Base-by-base conservation (phyloP, 805 yeast genomes). In the Ogataea haglerorum region DNA sequence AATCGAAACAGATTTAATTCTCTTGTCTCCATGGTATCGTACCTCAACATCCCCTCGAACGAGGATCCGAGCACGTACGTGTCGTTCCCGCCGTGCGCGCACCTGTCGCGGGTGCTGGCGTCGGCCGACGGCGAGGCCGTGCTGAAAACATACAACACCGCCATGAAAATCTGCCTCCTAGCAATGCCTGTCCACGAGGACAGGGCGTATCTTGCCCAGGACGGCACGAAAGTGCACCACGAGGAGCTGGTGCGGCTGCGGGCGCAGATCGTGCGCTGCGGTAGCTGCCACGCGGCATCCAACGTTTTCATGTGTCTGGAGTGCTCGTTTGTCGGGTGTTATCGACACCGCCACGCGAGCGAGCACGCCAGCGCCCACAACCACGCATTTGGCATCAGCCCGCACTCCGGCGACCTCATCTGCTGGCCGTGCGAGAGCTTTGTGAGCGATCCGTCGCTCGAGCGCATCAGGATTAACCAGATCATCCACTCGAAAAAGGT, bases 341-440 rank as follows among this genome's bases (percentile, higher is more conserved):
- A 75, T 66, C 67, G 69, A 34, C 58, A 65, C 28, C 54, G 63
- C 4, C 82, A 76, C 55, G 74, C 75, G 30, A 53, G 61, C 19
- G 47, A 46, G 6, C 84, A 78, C 57, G 72, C 77, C 13, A 66
- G 68, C 47, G 49, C 55, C 12, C 56, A 62, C 3, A 75, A 76
- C 16, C 87, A 80, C 61, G 58, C 69, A 2, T 72, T 80, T 58
- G 87, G 64, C 9, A 81, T 87, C 27, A 89, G 84, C 59, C 69
- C 88, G 3, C 66, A 68, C 14, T 73, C 78, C 36, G 90, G 90
- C 2, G 70, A 81, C 33, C 61, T 90, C 31, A 82, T 77, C 55
- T 91, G 98, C 60, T 84, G 85, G 61, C 77, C 73, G 58, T 91
- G 98, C 63, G 74, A 76, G 12, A 81, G 82, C 51, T 83, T 82